These are phyloP conservation scores for Phanerochaete sordida DNA, from an alignment of 768 basidiomycete species.

Conservation along the genomic window DNA sequence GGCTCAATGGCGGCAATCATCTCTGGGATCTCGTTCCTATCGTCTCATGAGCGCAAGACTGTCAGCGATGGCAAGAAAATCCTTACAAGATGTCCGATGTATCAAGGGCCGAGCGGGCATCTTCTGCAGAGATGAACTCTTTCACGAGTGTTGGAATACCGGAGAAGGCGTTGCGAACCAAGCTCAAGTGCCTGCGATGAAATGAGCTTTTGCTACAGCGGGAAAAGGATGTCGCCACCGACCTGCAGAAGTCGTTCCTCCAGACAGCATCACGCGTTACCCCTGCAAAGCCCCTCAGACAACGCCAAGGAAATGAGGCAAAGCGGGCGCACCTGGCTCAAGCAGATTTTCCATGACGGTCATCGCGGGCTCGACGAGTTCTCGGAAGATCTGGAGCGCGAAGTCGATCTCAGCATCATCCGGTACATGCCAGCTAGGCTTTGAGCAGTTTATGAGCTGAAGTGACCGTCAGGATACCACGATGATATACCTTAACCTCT, in stretches of 20 bases:
- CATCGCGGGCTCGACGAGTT: constrained; percentile 64
- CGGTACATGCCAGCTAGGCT: constrained; percentile 82
- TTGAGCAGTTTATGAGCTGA: not conserved
- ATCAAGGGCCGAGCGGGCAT: constrained; percentile 36
- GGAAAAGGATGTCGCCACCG: too few species aligned
- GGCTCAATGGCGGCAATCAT: constrained; percentile 67
- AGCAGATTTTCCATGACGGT: constrained; percentile 53
- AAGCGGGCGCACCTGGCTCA: constrained; percentile 37
- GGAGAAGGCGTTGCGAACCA: constrained; percentile 71
- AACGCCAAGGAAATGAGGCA: not conserved
- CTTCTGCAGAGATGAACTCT: constrained; percentile 49
- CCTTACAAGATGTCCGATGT: constrained; percentile 71
- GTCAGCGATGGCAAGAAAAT: too few species aligned
- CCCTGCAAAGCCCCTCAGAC: constrained; percentile 27
- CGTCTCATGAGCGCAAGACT: not conserved
- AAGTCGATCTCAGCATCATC: constrained; percentile 69
- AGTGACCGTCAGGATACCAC: not conserved
- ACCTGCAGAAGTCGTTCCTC: constrained; percentile 88
- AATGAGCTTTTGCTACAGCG: not conserved
- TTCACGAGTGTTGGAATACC: constrained; percentile 68
- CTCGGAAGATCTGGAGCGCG: constrained; percentile 62
- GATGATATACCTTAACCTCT: constrained; percentile 57
- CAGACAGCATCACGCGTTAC: constrained; percentile 56
- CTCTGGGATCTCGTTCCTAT: constrained; percentile 70
- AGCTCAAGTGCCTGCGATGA: constrained; percentile 52